Evolutionary conservation across 441 rosid species (phyloP), one percentile per base, ranked within the genome.

Genomic region (Adansonia madagascariensis): DNA sequence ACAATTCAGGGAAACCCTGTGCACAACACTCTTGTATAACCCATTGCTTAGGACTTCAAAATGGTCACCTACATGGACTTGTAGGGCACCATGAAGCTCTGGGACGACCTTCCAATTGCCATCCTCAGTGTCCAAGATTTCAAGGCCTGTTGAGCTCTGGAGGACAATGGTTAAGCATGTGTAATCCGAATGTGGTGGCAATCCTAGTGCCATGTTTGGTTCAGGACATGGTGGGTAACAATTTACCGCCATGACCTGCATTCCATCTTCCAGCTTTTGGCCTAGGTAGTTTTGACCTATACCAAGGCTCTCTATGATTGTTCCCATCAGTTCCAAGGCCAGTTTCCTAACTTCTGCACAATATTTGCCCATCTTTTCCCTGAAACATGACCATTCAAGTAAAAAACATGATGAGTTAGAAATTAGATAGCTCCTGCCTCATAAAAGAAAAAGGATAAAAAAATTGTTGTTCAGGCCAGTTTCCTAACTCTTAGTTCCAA

Each of bases 31-130:
- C 14, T 60, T 60, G 64, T 60, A 60, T 24, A 60, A 47, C 14
- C 94, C 97, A 56, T 94, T 91, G 88, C 94, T 92, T 3, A 91
- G 85, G 0, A 90, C 95, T 79, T 89, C 93, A 1, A 89, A 64
- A 75, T 90, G 98, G 77, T 92, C 94, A 0, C 98, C 93, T 2
- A 89, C 72, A 43, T 86, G 89, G 14, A 91, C 93, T 76, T 88
- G 89, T 15, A 93, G 89, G n/a, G 86, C 87, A 0, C 93, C 94
- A 3, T 60, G 74, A 69, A 81, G 49, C 14, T 81, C 22, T 0
- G 93, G 91, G 71, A 88, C 85, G 11, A 41, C 1, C 56, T 71
- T 80, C 97, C 97, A 93, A 1, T 77, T 63, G 20, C 82, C 80
- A 31, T 85, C 87, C 11, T 52, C 39, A 0, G 75, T n/a, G 71